These are phyloP conservation scores for Rhizopogon vesiculosus DNA, from an alignment of 768 basidiomycete species.

Conservation along the genomic window DNA sequence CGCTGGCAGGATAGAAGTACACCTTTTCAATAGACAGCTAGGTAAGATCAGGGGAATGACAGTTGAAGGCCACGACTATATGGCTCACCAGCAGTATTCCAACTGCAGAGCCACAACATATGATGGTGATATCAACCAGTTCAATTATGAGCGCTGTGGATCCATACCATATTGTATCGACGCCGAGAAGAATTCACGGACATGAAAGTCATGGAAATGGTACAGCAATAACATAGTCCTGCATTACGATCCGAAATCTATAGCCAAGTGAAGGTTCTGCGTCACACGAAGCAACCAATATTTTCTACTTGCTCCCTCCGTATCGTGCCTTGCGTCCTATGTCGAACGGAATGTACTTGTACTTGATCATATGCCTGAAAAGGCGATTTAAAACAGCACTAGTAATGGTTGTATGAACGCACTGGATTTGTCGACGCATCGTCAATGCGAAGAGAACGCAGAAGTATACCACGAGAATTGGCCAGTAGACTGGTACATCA, in stretches of 20 bases:
- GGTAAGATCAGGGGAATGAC: not conserved
- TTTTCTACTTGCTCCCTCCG: constrained; percentile 48
- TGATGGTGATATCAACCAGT: not conserved
- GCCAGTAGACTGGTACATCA: constrained; percentile 99
- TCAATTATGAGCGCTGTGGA: constrained; percentile 23
- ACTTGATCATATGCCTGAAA: constrained; percentile 97
- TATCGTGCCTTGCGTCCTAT: constrained; percentile 91
- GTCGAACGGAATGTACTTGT: constrained; percentile 95
- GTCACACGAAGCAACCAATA: not conserved
- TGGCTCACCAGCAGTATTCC: not conserved
- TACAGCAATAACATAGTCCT: constrained; percentile 4
- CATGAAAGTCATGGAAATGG: not conserved
- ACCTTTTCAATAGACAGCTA: too few relatives aligned
- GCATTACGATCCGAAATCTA: constrained; percentile 3
- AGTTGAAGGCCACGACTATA: constrained; percentile 5
- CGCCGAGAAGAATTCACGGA: not conserved
- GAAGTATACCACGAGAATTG: constrained; percentile 96
- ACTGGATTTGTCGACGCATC: constrained; percentile 96
- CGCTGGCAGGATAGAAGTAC: too few relatives aligned
- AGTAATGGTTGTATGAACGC: constrained; percentile 25
- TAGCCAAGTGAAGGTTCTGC: not conserved
- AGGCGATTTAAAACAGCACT: constrained; percentile 5
- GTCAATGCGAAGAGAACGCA: constrained; percentile 91
- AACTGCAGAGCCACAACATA: not conserved
- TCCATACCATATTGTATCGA: constrained; percentile 14